Evolutionary conservation across 805 yeast species (phyloP).

Genomic region (Suhomyces sp.): DNA sequence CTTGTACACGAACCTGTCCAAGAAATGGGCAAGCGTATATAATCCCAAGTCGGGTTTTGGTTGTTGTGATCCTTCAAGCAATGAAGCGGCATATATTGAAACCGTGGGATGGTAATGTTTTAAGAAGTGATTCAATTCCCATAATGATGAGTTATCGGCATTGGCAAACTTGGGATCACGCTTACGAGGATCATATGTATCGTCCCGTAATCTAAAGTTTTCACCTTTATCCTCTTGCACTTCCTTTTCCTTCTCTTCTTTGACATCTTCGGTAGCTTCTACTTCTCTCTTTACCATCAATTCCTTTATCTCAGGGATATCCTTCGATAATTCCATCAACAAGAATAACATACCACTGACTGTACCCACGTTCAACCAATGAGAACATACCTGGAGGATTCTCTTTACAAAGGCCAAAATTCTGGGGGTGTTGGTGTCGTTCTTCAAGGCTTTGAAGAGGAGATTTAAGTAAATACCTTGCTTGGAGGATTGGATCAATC

Average conservation of each 20-base stretch:
- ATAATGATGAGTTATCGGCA: slow-evolving; percentile 76
- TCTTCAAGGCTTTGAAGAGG: slow-evolving; percentile 77
- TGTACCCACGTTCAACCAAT: slow-evolving; percentile 88
- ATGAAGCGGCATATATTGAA: slow-evolving; percentile 69
- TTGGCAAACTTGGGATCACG: slow-evolving; percentile 93
- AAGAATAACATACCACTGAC: slow-evolving; percentile 79
- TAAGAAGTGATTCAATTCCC: slow-evolving; percentile 79
- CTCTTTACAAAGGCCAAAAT: slow-evolving; percentile 90
- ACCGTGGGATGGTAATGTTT: slow-evolving; percentile 93
- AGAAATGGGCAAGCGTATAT: slow-evolving; percentile 83
- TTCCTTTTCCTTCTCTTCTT: slow-evolving; percentile 50
- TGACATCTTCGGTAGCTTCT: slow-evolving; percentile 41
- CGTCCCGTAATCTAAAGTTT: slow-evolving; percentile 11
- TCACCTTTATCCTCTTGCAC: slow-evolving; percentile 39
- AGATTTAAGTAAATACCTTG: slow-evolving; percentile 89
- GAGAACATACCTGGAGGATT: slow-evolving; percentile 77
- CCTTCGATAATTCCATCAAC: slow-evolving; percentile 64
- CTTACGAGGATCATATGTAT: slow-evolving; percentile 73
- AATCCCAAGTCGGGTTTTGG: slow-evolving; percentile 88
- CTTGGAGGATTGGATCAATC: slow-evolving; percentile 83
- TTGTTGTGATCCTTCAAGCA: slow-evolving; percentile 47
- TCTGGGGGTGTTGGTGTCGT: slow-evolving; percentile 61
- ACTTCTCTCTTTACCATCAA: slow-evolving; percentile 52
- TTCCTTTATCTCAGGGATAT: slow-evolving; percentile 65
- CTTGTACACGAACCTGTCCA: slow-evolving; percentile 93